Conservation (phyloP, 2,329 filamentous ascomycete genomes). For the Orbilia blumenaviensis region DNA sequence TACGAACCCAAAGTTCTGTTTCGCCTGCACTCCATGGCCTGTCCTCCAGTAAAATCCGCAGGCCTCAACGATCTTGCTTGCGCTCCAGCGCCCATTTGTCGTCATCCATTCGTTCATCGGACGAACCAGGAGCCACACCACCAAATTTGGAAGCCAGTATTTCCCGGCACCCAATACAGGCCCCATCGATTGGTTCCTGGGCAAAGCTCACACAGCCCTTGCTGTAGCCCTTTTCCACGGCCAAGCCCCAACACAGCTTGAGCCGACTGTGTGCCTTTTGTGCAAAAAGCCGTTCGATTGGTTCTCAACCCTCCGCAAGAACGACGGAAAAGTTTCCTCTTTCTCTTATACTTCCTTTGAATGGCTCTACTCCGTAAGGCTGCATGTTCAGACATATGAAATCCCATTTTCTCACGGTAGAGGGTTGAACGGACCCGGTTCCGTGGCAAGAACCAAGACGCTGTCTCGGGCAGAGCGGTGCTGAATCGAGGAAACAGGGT, state of each 20-base stretch:
- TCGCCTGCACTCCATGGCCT: neutral
- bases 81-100: slow-evolving; percentile 15
- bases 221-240: slow-evolving; percentile 15
- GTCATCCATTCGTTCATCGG: slow-evolving; percentile 42
- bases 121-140: neutral
- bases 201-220: slow-evolving; percentile 21
- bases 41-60: slow-evolving; percentile 8
- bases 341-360: slow-evolving; percentile 33
- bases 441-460: slow-evolving; percentile 6
- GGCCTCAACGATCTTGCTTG: slow-evolving; percentile 4
- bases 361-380: slow-evolving; percentile 5
- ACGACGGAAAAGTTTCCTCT: slow-evolving; percentile 33
- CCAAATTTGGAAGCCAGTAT: slow-evolving; percentile 36
- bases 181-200: slow-evolving; percentile 21
- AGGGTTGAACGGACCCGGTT: slow-evolving; percentile 2
- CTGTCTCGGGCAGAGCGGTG: slow-evolving; percentile 31
- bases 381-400: neutral
- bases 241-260: slow-evolving; percentile 21
- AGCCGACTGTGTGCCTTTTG: neutral
- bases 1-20: slow-evolving; percentile 8
- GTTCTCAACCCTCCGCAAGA: slow-evolving; percentile 1
- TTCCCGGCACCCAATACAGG: neutral
- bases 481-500: neutral
- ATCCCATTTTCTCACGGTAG: slow-evolving; percentile 1
- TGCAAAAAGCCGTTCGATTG: neutral